Evolutionary conservation across 148 eudicot genomes (phyloP).

Genomic region (Tetragonia tetragonoides): DNA sequence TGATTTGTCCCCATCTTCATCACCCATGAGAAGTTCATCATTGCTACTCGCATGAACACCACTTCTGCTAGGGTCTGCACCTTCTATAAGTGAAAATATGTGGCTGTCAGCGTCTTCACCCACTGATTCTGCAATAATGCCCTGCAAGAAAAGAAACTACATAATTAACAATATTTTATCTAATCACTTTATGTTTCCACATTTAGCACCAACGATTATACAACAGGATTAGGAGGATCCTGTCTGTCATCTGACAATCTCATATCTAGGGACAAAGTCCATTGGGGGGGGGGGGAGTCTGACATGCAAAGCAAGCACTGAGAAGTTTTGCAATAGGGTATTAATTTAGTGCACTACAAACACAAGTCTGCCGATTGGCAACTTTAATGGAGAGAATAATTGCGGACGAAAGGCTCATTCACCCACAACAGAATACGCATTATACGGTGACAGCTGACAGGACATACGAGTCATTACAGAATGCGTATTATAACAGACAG

Average conservation of each 20-base stretch:
- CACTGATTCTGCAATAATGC: constrained; percentile 65
- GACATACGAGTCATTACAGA: neutral
- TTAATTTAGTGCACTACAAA: neutral
- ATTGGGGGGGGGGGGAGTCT: too few relatives aligned
- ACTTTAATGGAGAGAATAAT: neutral
- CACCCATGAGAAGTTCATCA: constrained; percentile 77
- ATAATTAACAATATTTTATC: neutral
- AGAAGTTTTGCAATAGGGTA: too few relatives aligned
- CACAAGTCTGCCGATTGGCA: neutral
- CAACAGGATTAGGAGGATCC: neutral
- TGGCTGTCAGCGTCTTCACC: constrained; percentile 56
- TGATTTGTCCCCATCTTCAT: constrained; percentile 81
- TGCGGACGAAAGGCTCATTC: neutral
- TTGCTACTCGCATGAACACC: constrained; percentile 42
- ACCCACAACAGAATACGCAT: constrained; percentile 5
- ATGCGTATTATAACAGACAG: neutral
- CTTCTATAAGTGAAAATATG: constrained; percentile 67
- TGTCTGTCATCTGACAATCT: neutral
- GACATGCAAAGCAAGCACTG: too few relatives aligned
- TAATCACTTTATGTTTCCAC: neutral
- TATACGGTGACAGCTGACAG: neutral
- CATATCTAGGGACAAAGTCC: too few relatives aligned
- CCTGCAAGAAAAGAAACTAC: constrained; percentile 38
- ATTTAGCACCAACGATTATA: neutral
- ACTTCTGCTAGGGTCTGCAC: constrained; percentile 47